Percentiles rank a stretch among this genome's conserved stretches.
Conservation (phyloP, 129 eudicot genomes). For the Flaveria brownii region DNA sequence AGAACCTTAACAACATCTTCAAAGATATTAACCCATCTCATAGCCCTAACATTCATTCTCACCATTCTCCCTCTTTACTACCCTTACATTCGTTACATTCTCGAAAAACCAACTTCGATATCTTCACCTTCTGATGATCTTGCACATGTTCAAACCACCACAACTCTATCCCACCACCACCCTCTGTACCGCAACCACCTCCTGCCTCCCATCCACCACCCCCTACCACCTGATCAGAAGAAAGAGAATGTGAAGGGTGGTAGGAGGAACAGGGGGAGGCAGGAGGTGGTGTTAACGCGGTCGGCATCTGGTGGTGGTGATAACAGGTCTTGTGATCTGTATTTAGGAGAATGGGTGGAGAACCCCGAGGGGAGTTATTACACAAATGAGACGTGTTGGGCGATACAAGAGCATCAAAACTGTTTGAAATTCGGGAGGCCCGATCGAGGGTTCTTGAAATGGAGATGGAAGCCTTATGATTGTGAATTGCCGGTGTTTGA, state of each 20-base stretch:
- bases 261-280: constrained; percentile 20
- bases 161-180: constrained; percentile 30
- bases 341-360: constrained; percentile 74
- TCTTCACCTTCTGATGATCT: constrained; percentile 14
- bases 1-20: constrained; percentile 44
- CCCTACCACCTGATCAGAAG: constrained; percentile 13
- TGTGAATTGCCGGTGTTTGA: constrained; percentile 71
- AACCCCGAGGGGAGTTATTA: constrained; percentile 63
- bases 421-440: constrained; percentile 74
- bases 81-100: constrained; percentile 41
- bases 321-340: constrained; percentile 50
- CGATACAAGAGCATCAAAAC: constrained; percentile 77
- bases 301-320: constrained; percentile 1
- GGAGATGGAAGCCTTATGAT: constrained; percentile 77
- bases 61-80: constrained; percentile 51
- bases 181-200: constrained; percentile 42
- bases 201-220: not conserved
- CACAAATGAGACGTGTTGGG: constrained; percentile 61
- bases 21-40: constrained; percentile 40
- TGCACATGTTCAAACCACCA: constrained; percentile 26
- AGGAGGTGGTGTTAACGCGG: constrained; percentile 10
- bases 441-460: constrained; percentile 62
- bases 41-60: constrained; percentile 38
- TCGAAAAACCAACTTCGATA: constrained; percentile 19
- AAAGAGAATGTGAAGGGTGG: constrained; percentile 14